Percentiles rank a stretch among this genome's conserved stretches.
Evolutionary conservation across 768 basidiomycete species (phyloP).

Genomic region (Inosperma sp.): DNA sequence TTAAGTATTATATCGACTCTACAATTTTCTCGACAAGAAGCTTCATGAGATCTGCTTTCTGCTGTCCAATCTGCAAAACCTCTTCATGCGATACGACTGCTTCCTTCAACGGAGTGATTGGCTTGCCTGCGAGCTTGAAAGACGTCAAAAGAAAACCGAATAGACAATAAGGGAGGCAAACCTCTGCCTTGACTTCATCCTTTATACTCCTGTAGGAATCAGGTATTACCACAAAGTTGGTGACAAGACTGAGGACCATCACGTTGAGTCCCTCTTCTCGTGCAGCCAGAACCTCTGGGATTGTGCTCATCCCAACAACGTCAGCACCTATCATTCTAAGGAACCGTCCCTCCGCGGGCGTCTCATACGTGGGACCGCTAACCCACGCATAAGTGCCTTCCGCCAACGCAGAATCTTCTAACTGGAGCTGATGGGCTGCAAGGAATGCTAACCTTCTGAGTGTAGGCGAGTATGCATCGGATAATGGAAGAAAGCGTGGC

Average conservation of each 20-base stretch:
- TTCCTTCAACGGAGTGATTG: conserved; percentile 35
- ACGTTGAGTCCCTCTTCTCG: conserved; percentile 70
- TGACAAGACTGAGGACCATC: conserved; percentile 78
- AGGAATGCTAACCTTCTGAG: conserved; percentile 72
- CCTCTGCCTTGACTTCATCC: conserved; percentile 76
- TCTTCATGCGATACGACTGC: conserved; percentile 73
- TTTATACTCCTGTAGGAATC: conserved; percentile 61
- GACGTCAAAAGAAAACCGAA: neutral
- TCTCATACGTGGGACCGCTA: conserved; percentile 86
- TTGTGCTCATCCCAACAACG: conserved; percentile 93
- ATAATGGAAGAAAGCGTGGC: conserved; percentile 78
- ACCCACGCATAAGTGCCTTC: conserved; percentile 93
- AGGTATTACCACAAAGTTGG: conserved; percentile 78
- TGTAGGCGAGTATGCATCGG: conserved; percentile 71
- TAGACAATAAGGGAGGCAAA: conserved; percentile 26
- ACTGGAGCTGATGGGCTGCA: conserved; percentile 57
- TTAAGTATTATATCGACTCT: conserved; percentile 20
- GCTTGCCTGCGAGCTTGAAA: conserved; percentile 56
- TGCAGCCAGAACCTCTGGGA: conserved; percentile 83
- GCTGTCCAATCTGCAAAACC: conserved; percentile 59
- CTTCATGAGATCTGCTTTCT: conserved; percentile 71
- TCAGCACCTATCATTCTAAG: conserved; percentile 72
- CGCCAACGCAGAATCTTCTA: conserved; percentile 52
- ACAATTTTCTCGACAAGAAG: conserved; percentile 64
- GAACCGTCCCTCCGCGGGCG: conserved; percentile 80